phyloP scores from a whole-genome alignment of 148 eudicot genomes.

The Camellia sinensis region DNA sequence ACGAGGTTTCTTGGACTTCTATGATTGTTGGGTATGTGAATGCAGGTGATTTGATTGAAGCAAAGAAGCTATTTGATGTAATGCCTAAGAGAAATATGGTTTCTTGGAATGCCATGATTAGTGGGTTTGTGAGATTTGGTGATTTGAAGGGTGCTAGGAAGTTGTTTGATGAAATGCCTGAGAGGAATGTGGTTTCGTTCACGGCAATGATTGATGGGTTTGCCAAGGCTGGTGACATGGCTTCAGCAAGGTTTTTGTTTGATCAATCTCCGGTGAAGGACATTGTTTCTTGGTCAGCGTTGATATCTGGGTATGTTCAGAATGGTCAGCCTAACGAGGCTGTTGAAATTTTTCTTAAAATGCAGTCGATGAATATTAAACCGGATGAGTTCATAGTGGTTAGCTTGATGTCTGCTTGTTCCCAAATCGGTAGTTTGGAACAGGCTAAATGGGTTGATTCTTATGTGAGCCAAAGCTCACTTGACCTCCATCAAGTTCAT shows the following conservation, averaged over 20 bases:
- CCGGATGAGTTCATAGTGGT: conserved; percentile 58
- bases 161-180: conserved; percentile 65
- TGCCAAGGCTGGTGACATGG: conserved; percentile 63
- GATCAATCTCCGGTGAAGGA: conserved; percentile 46
- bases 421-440: conserved; percentile 48
- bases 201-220: conserved; percentile 64
- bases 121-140: conserved; percentile 43
- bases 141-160: conserved; percentile 39
- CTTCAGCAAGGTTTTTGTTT: conserved; percentile 51
- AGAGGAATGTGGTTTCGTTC: conserved; percentile 43
- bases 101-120: conserved; percentile 63
- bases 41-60: conserved; percentile 39
- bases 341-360: conserved; percentile 39
- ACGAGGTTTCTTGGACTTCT: conserved; percentile 70
- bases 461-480: conserved; percentile 34
- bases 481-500: conserved; percentile 41
- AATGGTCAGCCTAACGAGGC: conserved; percentile 59
- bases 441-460: conserved; percentile 64
- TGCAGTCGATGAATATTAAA: conserved; percentile 36
- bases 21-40: conserved; percentile 47
- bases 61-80: conserved; percentile 48
- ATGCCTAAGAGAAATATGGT: conserved; percentile 51
- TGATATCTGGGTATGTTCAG: conserved; percentile 62
- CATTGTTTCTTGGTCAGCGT: conserved; percentile 57
- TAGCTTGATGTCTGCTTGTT: conserved; percentile 76